Base-by-base conservation (phyloP, 176 grass and related monocot species). In the Olyra latifolia region DNA sequence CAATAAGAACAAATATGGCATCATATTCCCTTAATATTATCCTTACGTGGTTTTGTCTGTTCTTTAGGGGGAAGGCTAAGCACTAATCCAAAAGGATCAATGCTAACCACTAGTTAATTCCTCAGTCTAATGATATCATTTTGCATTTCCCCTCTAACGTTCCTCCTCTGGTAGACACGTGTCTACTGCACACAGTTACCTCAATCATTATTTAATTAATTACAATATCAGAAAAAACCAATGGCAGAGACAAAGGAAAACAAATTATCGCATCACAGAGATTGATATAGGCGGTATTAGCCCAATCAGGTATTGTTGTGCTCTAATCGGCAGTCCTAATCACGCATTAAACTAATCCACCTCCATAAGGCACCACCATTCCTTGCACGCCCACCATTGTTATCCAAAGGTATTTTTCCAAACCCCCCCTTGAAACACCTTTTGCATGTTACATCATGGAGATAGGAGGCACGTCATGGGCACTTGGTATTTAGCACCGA, bases 281-380 rank as follows among this genome's bases (percentile, higher is more conserved):
- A 66, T 22, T 17, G 23, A 80, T 32, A 71, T 20, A 38, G 84
- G 73, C 76, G 65, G 68, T 57, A 63, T 75, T 75, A 64, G 67
- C 47, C 44, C 39, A 25, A 40, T 5, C 27, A 28, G 69, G 46
- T 35, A 23, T 72, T 67, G 69, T 58, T 39, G 76, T 74, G 84
- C 69, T 74, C 84, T 80, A 74, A 86, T 80, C 84, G 55, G 55
- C 35, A 5, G 76, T 86, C 76, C 41, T 86, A 80, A 86, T 86
- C 84, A 52, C 76, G 43, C 46, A 66, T 73, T 80, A 38, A 66
- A 80, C 65, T 75, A 86, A 86, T 58, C 69, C 60, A 79, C 59
- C 76, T 64, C 47, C 48, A 73, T 86, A 74, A 74, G 76, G 76
- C 76, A 48, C 59, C 76, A 66, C 59, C 77, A 66, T 39, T 66